Base-by-base conservation (phyloP, 2,329 filamentous ascomycete genomes). In the Epichloe festucae region DNA sequence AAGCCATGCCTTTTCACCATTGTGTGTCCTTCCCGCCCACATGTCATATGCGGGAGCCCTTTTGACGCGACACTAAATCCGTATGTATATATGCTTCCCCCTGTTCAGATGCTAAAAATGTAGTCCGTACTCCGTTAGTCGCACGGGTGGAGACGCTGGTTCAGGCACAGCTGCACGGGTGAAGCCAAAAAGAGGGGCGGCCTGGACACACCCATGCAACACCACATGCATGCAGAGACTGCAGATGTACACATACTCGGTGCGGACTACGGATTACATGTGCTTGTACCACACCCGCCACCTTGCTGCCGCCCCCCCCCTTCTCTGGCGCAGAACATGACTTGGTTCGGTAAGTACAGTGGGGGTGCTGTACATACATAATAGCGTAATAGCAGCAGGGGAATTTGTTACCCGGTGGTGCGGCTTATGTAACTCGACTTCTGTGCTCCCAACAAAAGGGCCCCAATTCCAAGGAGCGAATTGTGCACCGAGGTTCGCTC, bases 61-160 rank as follows among this genome's bases (percentile, higher is more conserved):
- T 23, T 23, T 23, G 23, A 5, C 23, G 23, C 23, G 23, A 23
- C 23, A 27, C 40, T 10, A 17, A 27, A 4, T 4, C 21, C 21
- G 19, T 21, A 21, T 6, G 14, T 17, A 27, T 34, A 5, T 17
- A 17, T 17, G 17, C 17, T 1, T 5, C 12, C 50, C 50, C 51
- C 46, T 42, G 46, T 23, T 2, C n/a, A 23, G 51, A 40, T 49
- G 36, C 47, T 50, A 42, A 53, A 53, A 50, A 53, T 47, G 42
- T 38, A 43, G 31, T 40, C 21, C 4, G 5, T 23, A 23, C 21
- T 21, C 21, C 21, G 21, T 17, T 21, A 21, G 21, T 21, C 21
- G 21, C 21, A 21, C 21, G 21, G 21, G 21, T 23, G 21, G 34
- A 38, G 42, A n/a, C n/a, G 41, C 36, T 46, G 48, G 52, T 42